Percentiles rank a stretch among this genome's conserved stretches.
Conservation (phyloP, 169 alveolate genomes). For the Cryptosporidium sp. region DNA sequence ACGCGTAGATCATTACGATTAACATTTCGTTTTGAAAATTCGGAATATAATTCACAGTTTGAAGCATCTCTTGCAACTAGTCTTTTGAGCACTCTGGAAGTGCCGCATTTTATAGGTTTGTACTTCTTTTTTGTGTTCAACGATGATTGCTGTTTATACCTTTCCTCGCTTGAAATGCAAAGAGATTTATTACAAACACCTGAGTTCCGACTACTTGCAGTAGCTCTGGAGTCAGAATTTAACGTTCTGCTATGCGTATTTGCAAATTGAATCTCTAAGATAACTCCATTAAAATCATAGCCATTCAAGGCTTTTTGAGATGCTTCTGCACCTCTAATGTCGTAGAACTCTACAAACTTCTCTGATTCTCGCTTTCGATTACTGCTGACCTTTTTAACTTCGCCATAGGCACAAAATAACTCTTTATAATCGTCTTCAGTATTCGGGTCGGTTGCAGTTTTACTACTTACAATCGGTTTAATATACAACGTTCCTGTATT, state of each 20-base stretch:
- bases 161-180: not conserved
- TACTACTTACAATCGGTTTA: constrained; percentile 48
- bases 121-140: not conserved
- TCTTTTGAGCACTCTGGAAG: not conserved
- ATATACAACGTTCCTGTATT: constrained; percentile 79
- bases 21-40: not conserved
- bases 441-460: constrained; percentile 63
- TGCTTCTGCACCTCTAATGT: constrained; percentile 77
- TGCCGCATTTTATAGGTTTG: not conserved
- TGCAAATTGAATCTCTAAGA: constrained; percentile 46
- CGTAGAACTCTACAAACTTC: constrained; percentile 78
- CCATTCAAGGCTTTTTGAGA: constrained; percentile 78
- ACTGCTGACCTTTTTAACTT: constrained; percentile 75
- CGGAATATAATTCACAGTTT: not conserved
- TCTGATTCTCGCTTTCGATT: constrained; percentile 79
- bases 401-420: constrained; percentile 76
- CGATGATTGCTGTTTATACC: not conserved
- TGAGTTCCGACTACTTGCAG: not conserved
- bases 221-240: constrained; percentile 19
- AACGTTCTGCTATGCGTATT: constrained; percentile 54
- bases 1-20: not conserved
- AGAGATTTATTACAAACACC: not conserved
- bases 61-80: not conserved
- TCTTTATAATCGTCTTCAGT: constrained; percentile 76
- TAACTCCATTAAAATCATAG: constrained; percentile 67